phyloP scores from a whole-genome alignment of 495 filamentous ascomycete genomes.

The Emericellopsis terricola region DNA sequence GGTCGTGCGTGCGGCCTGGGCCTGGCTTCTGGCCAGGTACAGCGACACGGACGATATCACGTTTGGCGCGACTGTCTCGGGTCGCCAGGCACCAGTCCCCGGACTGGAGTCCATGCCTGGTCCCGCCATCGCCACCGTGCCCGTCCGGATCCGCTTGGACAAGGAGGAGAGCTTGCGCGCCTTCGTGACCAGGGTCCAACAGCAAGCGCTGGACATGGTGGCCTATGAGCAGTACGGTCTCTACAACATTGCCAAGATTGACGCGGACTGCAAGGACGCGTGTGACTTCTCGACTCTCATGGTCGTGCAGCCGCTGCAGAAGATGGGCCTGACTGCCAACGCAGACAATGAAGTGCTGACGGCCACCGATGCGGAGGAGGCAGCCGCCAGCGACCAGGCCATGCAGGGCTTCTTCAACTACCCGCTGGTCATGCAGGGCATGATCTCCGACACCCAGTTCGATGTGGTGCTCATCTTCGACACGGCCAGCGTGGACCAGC shows the following conservation, averaged over 20 bases:
- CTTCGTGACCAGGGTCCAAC: constrained; percentile 13
- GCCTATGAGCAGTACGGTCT: constrained; percentile 26
- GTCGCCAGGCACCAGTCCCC: constrained; percentile 23
- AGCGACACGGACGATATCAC: constrained; percentile 22
- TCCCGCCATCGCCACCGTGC: constrained; percentile 39
- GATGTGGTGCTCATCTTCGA: constrained; percentile 6
- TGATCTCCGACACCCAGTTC: background rate
- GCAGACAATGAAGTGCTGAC: no score
- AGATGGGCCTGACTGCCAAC: no score
- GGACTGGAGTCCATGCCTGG: constrained; percentile 30
- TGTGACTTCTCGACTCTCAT: constrained; percentile 24
- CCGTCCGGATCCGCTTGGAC: constrained; percentile 18
- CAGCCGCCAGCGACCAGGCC: no score
- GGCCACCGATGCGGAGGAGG: no score
- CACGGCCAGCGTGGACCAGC: constrained; percentile 2
- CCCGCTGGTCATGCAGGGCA: background rate
- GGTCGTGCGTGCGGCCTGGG: no score
- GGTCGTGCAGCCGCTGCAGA: no score
- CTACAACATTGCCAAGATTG: constrained; percentile 17
- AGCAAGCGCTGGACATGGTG: constrained; percentile 15
- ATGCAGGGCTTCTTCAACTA: no score
- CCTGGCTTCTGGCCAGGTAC: constrained; percentile 15
- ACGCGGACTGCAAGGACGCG: constrained; percentile 9
- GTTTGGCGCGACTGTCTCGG: constrained; percentile 29
- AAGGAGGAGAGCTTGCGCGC: constrained; percentile 2